Percentiles rank a stretch among this genome's conserved stretches.
These are phyloP conservation scores for Solanum infundibuliforme DNA, from an alignment of 257 asterid genomes.

Conservation along the genomic window DNA sequence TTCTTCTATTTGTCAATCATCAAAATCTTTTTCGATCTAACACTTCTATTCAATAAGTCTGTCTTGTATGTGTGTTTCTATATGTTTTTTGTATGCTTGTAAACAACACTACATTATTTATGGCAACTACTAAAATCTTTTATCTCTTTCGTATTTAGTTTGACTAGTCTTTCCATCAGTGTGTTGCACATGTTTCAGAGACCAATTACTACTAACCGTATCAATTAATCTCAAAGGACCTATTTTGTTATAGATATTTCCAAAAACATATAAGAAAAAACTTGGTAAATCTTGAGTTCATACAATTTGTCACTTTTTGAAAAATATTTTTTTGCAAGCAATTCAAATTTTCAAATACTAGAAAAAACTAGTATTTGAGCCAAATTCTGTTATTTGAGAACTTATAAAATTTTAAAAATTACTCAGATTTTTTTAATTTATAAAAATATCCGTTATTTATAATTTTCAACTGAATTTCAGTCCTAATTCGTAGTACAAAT, in stretches of 20 bases:
- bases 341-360: background rate
- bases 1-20: too few relatives aligned
- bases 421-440: too few relatives aligned
- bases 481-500: too few relatives aligned
- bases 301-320: background rate
- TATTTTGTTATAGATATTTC: background rate
- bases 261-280: background rate
- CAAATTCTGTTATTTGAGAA: background rate
- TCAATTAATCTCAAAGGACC: background rate
- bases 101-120: background rate
- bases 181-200: background rate
- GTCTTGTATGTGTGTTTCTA: background rate
- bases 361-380: background rate
- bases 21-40: too few relatives aligned
- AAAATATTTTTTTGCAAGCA: background rate
- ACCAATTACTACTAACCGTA: background rate
- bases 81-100: background rate
- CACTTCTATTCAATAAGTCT: too few relatives aligned
- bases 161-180: background rate
- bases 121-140: background rate
- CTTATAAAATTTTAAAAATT: too few relatives aligned
- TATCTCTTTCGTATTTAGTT: background rate
- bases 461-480: too few relatives aligned
- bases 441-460: too few relatives aligned
- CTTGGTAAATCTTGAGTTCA: background rate